Evolutionary conservation across 139 green algal species (phyloP), one percentile per base, ranked within the genome.

Genomic region (Raphidocelis subcapitata): DNA sequence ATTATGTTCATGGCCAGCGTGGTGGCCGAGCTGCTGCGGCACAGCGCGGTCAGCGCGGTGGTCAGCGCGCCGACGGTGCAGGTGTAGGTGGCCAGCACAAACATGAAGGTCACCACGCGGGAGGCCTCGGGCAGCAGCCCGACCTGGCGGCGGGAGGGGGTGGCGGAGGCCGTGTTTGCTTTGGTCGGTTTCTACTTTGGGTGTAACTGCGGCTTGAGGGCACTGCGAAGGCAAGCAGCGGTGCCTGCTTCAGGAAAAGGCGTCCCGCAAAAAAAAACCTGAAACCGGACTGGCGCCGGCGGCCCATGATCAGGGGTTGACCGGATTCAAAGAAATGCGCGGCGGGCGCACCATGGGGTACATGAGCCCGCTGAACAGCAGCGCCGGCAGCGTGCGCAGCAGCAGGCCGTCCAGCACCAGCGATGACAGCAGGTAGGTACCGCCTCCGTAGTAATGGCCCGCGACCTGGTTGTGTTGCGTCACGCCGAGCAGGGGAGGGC

Each of bases 1-100:
- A 94, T 67, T 36, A 93, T 77, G 65, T 91, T 94, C 74, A 92
- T 93, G 33, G 86, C 52, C 24, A 96, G 79, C 24, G 75, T 72
- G 4, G 88, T 67, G 32, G 60, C 60, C 15, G 60, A n/a, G 10
- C 14, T 21, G 60, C 15, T 67, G 16, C 60, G 29, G 29, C 28
- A 67, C 18, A 75, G 14, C 26, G 31, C 72, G 24, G 84, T 78
- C 2, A 93, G 75, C 1, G 63, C 69, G 69, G 94, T 77, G 60
- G 80, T 81, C 33, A 93, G 63, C 2, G 86, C 84, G 31, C 87
- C 90, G 14, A 84, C 69, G 41, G 73, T 69, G 1, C 77, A 49
- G 18, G 75, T 79, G 74, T 88, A 87, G 37, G 83, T 81, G 5
- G 57, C 66, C 10, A 92, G 62, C 3, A 81, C 68, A 33, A 86